Base-by-base conservation (phyloP, 805 yeast species). In the Starmera dryadoides region DNA sequence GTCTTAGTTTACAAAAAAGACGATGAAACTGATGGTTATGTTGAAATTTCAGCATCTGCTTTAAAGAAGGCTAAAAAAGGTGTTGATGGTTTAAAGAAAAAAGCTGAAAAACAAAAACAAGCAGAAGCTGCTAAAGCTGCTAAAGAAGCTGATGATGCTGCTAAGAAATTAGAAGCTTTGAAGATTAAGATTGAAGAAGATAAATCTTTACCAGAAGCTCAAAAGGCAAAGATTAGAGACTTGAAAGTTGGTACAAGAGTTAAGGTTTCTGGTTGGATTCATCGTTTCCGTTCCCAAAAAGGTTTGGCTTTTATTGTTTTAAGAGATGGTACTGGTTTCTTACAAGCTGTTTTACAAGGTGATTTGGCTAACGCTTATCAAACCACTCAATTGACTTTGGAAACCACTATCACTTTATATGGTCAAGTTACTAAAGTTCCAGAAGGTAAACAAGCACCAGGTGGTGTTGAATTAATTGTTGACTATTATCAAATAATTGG, bases 361-460 rank as follows among this genome's bases (percentile, higher is more conserved):
- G 95, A 89, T 60, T 73, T 94, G 49, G 97, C 98, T 44, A 79
- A 81, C 58, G 95, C 96, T 35, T 79, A 83, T 64, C 81, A 77
- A 62, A 89, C 98, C 33, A 68, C 73, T 52, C 83, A 81, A 42
- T 73, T 94, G 58, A 91, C 98, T 10, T 66, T 91, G 50, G 99
- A 93, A 69, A 74, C 95, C 15, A 81, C 96, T 14, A 73, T 94
- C 25, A 60, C 79, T 36, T 65, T 93, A 42, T 84, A 75, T 59
- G 99, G 99, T 65, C 75, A 77, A 21, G 70, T 93, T 45, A 74
- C 76, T 62, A 77, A 82, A 53, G 71, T 94, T 36, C 98, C 98
- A 41, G 97, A 87, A 61, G 98, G 98, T 46, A 89, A 93, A 63
- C 71, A 83, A 49, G 99, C 98, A 9, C 96, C 97, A 42, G 98